These are phyloP conservation scores for Sugiyamaella lignohabitans DNA, from an alignment of 805 yeast genomes.

Conservation along the genomic window DNA sequence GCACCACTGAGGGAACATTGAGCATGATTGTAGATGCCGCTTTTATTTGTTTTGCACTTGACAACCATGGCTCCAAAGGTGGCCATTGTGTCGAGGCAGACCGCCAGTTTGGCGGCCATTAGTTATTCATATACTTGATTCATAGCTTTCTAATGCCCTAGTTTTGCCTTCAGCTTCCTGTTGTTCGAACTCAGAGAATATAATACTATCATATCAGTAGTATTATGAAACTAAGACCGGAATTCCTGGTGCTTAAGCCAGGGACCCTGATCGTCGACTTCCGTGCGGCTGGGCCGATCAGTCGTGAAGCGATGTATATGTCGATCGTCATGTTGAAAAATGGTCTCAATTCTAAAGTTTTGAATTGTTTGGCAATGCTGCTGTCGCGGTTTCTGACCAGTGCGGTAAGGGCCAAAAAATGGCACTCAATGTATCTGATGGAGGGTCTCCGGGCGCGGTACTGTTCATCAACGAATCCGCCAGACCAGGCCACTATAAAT, in stretches of 20 bases:
- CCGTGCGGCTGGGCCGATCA: too few species aligned
- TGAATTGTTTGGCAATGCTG: background rate
- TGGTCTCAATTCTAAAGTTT: too few species aligned
- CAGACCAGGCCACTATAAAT: background rate
- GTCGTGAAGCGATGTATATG: too few species aligned
- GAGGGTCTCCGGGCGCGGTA: background rate
- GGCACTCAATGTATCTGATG: background rate
- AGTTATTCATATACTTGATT: background rate
- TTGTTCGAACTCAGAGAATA: too few species aligned
- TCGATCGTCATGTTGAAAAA: too few species aligned
- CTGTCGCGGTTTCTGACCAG: background rate
- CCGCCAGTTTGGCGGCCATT: slow-evolving; percentile 15
- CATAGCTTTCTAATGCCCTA: too few species aligned
- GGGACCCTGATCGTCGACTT: too few species aligned
- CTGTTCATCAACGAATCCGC: background rate
- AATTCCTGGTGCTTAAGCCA: too few species aligned
- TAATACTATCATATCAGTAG: too few species aligned
- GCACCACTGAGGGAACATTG: slow-evolving; percentile 38
- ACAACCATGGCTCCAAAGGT: slow-evolving; percentile 24
- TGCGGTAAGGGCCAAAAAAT: background rate
- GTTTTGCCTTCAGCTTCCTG: too few species aligned
- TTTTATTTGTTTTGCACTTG: slow-evolving; percentile 34
- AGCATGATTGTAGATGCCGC: slow-evolving; percentile 33
- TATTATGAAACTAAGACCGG: too few species aligned
- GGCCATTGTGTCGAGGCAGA: slow-evolving; percentile 31